Conservation (phyloP, 192 early-diverging fungal genomes). For the Bifiguratus adelaidae region DNA sequence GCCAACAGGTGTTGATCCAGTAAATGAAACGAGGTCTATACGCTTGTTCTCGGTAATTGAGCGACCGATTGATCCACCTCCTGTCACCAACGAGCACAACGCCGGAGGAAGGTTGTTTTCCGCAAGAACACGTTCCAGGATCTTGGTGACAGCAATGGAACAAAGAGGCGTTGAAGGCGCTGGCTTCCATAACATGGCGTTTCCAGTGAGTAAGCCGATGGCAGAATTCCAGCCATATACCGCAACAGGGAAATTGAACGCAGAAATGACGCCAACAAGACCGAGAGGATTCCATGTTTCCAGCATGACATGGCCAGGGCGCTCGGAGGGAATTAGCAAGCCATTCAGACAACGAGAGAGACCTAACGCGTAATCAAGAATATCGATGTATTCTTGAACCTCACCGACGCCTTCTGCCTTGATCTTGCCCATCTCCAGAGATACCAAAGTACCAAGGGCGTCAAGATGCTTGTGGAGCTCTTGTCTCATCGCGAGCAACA, state of each 20-base stretch:
- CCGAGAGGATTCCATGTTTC: conserved; percentile 95
- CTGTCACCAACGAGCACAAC: conserved; percentile 73
- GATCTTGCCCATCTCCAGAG: conserved; percentile 95
- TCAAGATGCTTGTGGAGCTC: conserved; percentile 63
- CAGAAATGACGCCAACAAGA: conserved; percentile 84
- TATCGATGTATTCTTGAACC: conserved; percentile 95
- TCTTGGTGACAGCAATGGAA: conserved; percentile 82
- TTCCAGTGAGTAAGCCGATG: conserved; percentile 80
- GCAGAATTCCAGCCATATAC: conserved; percentile 95
- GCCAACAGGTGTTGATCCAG: conserved; percentile 75
- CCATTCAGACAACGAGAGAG: conserved; percentile 75
- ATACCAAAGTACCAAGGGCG: conserved; percentile 75
- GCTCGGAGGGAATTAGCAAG: conserved; percentile 76
- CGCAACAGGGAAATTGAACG: conserved; percentile 92
- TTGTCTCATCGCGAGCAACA: conserved; percentile 83
- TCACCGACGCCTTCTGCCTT: conserved; percentile 87
- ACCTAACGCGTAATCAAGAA: conserved; percentile 86
- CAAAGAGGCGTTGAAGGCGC: conserved; percentile 67
- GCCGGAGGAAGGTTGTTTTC: conserved; percentile 72
- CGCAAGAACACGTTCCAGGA: conserved; percentile 73
- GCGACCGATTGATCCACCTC: conserved; percentile 78
- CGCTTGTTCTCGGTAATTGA: conserved; percentile 58
- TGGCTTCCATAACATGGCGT: conserved; percentile 88
- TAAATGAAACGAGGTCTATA: conserved; percentile 80
- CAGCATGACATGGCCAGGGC: conserved; percentile 90